A percentile compares a stretch with the other conserved stretches of the same genome.
phyloP scores from a whole-genome alignment of 1,284 basidiomycete species.

The Tremellales sp. region DNA sequence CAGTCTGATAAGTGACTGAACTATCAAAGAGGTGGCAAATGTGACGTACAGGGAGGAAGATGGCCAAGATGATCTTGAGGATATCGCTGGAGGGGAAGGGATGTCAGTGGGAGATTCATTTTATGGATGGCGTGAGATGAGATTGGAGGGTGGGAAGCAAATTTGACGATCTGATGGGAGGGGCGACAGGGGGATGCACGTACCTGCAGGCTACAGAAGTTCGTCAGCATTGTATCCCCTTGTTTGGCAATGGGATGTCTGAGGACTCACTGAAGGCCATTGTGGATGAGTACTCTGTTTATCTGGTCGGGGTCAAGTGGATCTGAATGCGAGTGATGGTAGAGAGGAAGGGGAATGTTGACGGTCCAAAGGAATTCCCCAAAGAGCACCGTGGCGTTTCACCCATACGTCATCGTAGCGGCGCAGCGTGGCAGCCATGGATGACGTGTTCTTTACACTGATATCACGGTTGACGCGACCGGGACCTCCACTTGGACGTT shows the following conservation, averaged over 20 bases:
- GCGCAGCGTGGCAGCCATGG: no score
- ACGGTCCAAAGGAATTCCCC: no score
- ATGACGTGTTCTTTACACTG: no score
- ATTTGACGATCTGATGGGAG: no score
- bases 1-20: not conserved
- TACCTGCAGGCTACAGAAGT: slow-evolving; percentile 3
- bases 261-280: slow-evolving; percentile 21
- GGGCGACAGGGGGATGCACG: not conserved
- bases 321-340: no score
- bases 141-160: not conserved
- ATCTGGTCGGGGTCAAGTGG: no score
- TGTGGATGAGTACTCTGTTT: slow-evolving; percentile 5
- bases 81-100: slow-evolving; percentile 25
- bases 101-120: slow-evolving; percentile 16
- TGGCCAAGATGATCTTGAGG: slow-evolving; percentile 40
- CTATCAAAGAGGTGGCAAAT: not conserved
- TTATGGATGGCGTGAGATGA: not conserved
- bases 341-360: no score
- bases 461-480: no score
- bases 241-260: not conserved
- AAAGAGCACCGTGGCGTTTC: no score
- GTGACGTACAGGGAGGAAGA: slow-evolving; percentile 36
- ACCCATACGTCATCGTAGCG: no score
- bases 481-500: no score
- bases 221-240: not conserved